Evolutionary conservation across 495 filamentous ascomycete species (phyloP), one percentile per base, ranked within the genome.

Genomic region (Articulospora tetracladia): DNA sequence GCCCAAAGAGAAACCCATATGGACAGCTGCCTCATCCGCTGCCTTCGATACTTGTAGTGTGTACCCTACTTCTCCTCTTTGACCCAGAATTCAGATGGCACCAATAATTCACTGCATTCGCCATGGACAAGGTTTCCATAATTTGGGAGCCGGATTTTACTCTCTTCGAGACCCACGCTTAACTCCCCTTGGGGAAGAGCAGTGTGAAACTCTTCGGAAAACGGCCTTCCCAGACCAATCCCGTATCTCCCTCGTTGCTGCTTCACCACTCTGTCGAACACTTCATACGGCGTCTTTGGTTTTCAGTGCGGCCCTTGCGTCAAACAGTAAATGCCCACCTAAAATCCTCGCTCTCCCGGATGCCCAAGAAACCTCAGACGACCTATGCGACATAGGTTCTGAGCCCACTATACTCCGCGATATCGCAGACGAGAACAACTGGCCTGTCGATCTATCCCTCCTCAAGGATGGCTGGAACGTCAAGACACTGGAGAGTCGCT

Each of bases 211-310:
- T 23, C 46, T n/a, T 8, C 46, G 46, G 8, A 15, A 10, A 8
- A n/a, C 8, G 10, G 8, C 15, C 11, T 23, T n/a, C 22, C 20
- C 10, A 8, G 15, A n/a, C 8, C 46, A n/a, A 15, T 23, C 78
- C 23, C 69, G 81, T 32, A 73, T 93, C 70, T 85, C 86, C 7
- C 79, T 92, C 53, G 77, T 97, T 1, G 82, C 92, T n/a, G 85
- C 91, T 44, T 96, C 91, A 0, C 93, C 93, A 0, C 79, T 97
- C 49, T 85, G 87, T 23, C 87, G 93, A 55, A 95, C 93, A 3
- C 74, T 98, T 30, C 86, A 89, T 69, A 97, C 93, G 0, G 84
- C 88, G 4, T 77, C 96, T 10, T 73, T 85, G 49, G 82, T 81
- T 49, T 97, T 97, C 73, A 76, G 84, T 2, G 71, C 77, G 6